Evolutionary conservation across 2,329 filamentous ascomycete species (phyloP).

Genomic region (Ophiocordyceps australis): DNA sequence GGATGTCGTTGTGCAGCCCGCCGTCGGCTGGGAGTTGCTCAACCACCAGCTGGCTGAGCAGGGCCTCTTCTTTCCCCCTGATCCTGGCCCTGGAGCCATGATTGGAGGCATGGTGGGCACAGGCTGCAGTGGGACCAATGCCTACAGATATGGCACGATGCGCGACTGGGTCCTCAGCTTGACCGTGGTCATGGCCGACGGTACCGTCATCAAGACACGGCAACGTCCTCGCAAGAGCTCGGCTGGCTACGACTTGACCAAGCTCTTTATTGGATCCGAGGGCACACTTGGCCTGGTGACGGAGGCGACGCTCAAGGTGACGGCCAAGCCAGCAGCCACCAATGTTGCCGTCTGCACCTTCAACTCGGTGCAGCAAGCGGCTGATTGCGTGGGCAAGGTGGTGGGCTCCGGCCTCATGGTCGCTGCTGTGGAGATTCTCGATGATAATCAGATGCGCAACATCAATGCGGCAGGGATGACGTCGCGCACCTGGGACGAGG

Average conservation of each 20-base stretch:
- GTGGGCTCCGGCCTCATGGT: slow-evolving; percentile 69
- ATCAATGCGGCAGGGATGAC: slow-evolving; percentile 51
- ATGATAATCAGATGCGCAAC: slow-evolving; percentile 73
- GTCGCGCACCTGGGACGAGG: slow-evolving; percentile 48
- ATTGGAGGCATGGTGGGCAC: slow-evolving; percentile 81
- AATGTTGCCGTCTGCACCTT: slow-evolving; percentile 59
- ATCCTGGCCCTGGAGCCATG: slow-evolving; percentile 80
- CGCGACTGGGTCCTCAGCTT: slow-evolving; percentile 79
- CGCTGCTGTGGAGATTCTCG: slow-evolving; percentile 81
- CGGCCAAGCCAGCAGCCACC: slow-evolving; percentile 60
- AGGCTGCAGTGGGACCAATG: slow-evolving; percentile 62
- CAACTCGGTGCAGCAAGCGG: slow-evolving; percentile 46
- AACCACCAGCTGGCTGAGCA: slow-evolving; percentile 60
- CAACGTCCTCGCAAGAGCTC: slow-evolving; percentile 79
- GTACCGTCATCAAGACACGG: slow-evolving; percentile 75
- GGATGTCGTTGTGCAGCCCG: slow-evolving; percentile 62
- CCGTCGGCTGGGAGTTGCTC: slow-evolving; percentile 70
- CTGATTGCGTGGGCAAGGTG: slow-evolving; percentile 62
- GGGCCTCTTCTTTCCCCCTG: slow-evolving; percentile 79
- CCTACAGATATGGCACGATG: slow-evolving; percentile 89
- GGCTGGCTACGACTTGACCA: slow-evolving; percentile 81
- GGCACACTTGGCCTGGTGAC: slow-evolving; percentile 84
- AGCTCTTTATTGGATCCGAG: slow-evolving; percentile 79
- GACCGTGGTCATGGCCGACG: slow-evolving; percentile 79
- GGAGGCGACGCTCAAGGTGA: slow-evolving; percentile 76